Evolutionary conservation across 2,329 filamentous ascomycete species (phyloP).

Genomic region (Ilyonectria robusta): DNA sequence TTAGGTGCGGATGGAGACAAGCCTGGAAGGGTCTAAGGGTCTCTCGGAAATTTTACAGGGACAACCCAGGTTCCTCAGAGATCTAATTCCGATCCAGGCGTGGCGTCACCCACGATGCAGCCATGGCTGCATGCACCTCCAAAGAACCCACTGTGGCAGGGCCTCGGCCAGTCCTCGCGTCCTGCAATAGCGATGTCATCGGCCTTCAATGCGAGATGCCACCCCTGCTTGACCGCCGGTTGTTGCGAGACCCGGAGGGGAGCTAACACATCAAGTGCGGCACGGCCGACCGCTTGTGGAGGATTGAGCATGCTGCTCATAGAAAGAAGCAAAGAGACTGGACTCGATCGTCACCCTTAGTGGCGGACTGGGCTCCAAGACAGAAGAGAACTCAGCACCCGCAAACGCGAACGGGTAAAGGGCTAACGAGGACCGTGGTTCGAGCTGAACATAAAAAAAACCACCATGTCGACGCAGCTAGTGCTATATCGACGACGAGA

Average conservation of each 20-base stretch:
- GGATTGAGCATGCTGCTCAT: background rate
- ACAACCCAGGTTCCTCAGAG: conserved; percentile 26
- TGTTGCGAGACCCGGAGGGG: conserved; percentile 4
- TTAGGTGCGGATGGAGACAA: conserved; percentile 19
- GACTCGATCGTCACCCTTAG: background rate
- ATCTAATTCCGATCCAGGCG: conserved; percentile 38
- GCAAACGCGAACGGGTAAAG: background rate
- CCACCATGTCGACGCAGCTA: background rate
- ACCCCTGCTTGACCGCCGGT: conserved; percentile 23
- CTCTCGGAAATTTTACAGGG: conserved; percentile 40
- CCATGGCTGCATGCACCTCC: conserved; percentile 16
- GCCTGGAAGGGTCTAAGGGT: conserved; percentile 29
- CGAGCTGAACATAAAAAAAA: background rate
- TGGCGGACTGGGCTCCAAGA: background rate
- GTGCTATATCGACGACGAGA: background rate
- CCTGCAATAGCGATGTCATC: conserved; percentile 7
- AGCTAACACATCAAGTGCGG: background rate
- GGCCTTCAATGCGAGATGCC: conserved; percentile 3
- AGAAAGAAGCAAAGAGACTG: background rate
- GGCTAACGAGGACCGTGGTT: background rate
- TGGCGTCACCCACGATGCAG: conserved; percentile 32
- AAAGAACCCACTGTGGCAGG: conserved; percentile 4
- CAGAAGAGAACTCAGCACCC: background rate
- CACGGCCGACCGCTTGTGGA: background rate
- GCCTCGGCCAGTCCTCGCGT: background rate